Base-by-base conservation (phyloP, 2,329 filamentous ascomycete genomes). In the Phoma sp. region DNA sequence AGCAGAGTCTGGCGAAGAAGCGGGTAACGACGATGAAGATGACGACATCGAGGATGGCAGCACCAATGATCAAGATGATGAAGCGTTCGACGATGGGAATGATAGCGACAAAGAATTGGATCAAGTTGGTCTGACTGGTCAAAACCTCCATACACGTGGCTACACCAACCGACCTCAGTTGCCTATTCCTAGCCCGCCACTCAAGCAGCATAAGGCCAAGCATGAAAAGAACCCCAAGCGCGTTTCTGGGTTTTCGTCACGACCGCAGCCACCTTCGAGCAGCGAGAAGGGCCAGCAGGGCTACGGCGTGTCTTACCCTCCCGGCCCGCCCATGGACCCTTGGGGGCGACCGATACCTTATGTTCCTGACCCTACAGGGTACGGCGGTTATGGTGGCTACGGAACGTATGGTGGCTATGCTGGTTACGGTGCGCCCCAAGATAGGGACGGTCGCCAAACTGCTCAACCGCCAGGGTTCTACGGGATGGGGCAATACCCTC, bases 271-370 rank as follows among this genome's bases (percentile, higher is more conserved):
- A 2, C 53, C 47, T 5, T 47, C 17, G 11, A 17, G 18, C n/a
- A 38, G 18, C 9, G 10, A 47, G 20, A 28, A 42, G 14, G n/a
- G 15, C 1, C 51, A 42, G 10, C 53, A 47, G 12, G 33, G 38
- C 14, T 56, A 54, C 32, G 12, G 21, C 14, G 40, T 15, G 14
- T 29, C 38, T 4, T 38, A 47, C n/a, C 34, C 46, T 7, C 56
- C 50, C 29, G 20, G 28, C 20, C 18, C 55, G 0, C 36, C 33
- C 5, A 14, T 54, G 2, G 47, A 60, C 17, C 48, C 34, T 0
- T 62, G 53, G 57, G 47, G 43, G 17, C 46, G 48, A 9, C 28
- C 55, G 0, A 42, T 59, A n/a, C 26, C 33, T 1, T 60, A 62
- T 21, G 45, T 39, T 15, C 40, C 47, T 21, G 42, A 29, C 4